These are phyloP conservation scores for Yamadazyma epiphylla DNA, from an alignment of 1,139 yeast species.

Conservation along the genomic window DNA sequence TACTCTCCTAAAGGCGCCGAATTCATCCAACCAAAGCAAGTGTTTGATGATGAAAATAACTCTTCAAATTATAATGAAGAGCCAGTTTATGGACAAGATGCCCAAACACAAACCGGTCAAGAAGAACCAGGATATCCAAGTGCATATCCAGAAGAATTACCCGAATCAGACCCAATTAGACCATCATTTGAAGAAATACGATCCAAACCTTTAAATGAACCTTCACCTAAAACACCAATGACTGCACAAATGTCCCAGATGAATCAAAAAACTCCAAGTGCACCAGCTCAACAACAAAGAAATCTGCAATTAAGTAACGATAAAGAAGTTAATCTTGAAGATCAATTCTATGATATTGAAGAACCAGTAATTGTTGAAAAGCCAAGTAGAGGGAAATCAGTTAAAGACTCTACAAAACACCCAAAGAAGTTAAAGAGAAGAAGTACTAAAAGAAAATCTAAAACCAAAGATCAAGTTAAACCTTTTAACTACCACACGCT, in stretches of 20 bases:
- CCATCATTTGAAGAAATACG: slow-evolving; percentile 2
- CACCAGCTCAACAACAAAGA: background rate
- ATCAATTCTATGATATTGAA: slow-evolving; percentile 38
- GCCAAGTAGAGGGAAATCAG: slow-evolving; percentile 33
- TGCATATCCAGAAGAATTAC: slow-evolving; percentile 4
- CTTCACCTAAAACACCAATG: slow-evolving; percentile 1
- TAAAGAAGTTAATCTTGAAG: slow-evolving; percentile 11
- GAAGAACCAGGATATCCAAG: slow-evolving; percentile 5
- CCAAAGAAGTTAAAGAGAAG: slow-evolving; percentile 14
- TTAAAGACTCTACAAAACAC: slow-evolving; percentile 28
- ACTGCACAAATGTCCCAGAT: slow-evolving; percentile 1
- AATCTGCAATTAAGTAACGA: slow-evolving; percentile 3
- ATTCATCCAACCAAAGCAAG: slow-evolving; percentile 7
- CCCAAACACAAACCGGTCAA: too few species aligned
- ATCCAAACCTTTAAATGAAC: background rate
- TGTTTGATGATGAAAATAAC: slow-evolving; percentile 14
- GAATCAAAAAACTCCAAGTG: background rate
- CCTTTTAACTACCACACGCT: slow-evolving; percentile 60
- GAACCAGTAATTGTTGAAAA: slow-evolving; percentile 32
- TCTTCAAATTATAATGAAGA: slow-evolving; percentile 9
- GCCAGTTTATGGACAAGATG: slow-evolving; percentile 3
- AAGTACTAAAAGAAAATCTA: slow-evolving; percentile 8
- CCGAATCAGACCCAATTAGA: slow-evolving; percentile 1
- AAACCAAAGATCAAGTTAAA: slow-evolving; percentile 19
- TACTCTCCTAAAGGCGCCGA: slow-evolving; percentile 7